Evolutionary conservation across 2,329 filamentous ascomycete genomes (phyloP).

Genomic region (Aspergillus alliaceus): DNA sequence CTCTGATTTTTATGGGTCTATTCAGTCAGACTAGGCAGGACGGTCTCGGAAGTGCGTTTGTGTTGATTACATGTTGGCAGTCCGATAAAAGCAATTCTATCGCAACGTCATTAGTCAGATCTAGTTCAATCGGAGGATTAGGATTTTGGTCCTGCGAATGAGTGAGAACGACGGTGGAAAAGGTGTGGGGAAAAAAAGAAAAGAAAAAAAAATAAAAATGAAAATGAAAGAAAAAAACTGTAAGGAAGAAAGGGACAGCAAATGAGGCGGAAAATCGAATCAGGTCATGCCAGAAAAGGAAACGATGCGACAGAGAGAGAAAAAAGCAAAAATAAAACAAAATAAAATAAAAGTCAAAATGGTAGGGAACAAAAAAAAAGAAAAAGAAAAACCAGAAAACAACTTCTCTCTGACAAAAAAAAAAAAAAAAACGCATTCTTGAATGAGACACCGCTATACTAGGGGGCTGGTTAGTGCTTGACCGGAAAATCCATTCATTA

Average conservation of each 20-base stretch:
- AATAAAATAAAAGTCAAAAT: background rate
- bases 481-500: background rate
- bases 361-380: background rate
- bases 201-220: slow-evolving; percentile 2
- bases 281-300: slow-evolving; percentile 9
- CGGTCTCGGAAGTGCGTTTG: too few relatives aligned
- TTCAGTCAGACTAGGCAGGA: background rate
- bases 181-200: slow-evolving; percentile 5
- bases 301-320: background rate
- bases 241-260: slow-evolving; percentile 3
- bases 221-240: background rate
- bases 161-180: background rate
- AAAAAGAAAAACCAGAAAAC: background rate
- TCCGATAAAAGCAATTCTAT: background rate
- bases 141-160: background rate
- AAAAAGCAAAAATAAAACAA: slow-evolving; percentile 1
- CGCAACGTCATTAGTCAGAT: background rate
- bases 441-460: background rate
- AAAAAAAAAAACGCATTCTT: slow-evolving; percentile 2
- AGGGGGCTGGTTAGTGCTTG: background rate
- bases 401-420: too few relatives aligned
- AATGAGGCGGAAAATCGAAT: background rate
- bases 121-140: slow-evolving; percentile 1
- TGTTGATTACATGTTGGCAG: background rate
- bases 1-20: background rate